Percentiles rank a stretch among this genome's conserved stretches.
Conservation (phyloP, 1,284 basidiomycete genomes). For the Ceratobasidium sp. region DNA sequence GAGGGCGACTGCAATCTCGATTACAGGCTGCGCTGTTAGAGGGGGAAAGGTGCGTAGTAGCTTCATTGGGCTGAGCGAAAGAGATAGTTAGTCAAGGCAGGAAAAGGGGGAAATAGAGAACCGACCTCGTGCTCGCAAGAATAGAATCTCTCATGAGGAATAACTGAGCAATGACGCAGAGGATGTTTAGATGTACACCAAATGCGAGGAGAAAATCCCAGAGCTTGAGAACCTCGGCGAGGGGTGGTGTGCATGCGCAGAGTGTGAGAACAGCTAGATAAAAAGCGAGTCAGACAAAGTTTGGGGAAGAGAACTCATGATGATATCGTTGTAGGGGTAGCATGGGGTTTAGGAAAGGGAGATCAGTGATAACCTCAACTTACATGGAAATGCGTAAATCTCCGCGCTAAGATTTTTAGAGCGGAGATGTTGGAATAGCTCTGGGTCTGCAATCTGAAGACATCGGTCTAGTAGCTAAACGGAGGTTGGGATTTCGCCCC, state of each 20-base stretch:
- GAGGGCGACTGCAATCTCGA: constrained; percentile 92
- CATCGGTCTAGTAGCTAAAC: constrained; percentile 89
- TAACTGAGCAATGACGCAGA: constrained; percentile 96
- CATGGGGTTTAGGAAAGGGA: constrained; percentile 17
- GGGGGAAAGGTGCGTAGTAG: constrained; percentile 95
- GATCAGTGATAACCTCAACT: constrained; percentile 55
- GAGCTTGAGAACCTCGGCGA: constrained; percentile 91
- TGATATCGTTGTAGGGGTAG: neutral
- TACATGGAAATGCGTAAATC: constrained; percentile 97
- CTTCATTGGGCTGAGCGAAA: constrained; percentile 84
- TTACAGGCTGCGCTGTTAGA: constrained; percentile 86
- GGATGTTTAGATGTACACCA: constrained; percentile 94
- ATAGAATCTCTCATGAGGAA: constrained; percentile 90
- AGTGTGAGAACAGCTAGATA: constrained; percentile 87
- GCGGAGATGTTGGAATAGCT: constrained; percentile 83
- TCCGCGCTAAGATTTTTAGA: constrained; percentile 97
- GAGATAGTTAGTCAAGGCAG: constrained; percentile 22
- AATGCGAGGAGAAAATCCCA: constrained; percentile 99
- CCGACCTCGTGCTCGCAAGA: constrained; percentile 84
- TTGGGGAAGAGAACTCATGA: neutral
- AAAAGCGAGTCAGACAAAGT: constrained; percentile 18
- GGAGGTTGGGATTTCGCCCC: neutral
- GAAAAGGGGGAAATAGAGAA: neutral
- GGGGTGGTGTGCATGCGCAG: constrained; percentile 95
- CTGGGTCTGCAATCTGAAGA: constrained; percentile 88